A percentile compares a stretch with the other conserved stretches of the same genome.
Evolutionary conservation across 164 flowering plant genomes (phyloP).

Genomic region (Magnolia kwangsiensis): DNA sequence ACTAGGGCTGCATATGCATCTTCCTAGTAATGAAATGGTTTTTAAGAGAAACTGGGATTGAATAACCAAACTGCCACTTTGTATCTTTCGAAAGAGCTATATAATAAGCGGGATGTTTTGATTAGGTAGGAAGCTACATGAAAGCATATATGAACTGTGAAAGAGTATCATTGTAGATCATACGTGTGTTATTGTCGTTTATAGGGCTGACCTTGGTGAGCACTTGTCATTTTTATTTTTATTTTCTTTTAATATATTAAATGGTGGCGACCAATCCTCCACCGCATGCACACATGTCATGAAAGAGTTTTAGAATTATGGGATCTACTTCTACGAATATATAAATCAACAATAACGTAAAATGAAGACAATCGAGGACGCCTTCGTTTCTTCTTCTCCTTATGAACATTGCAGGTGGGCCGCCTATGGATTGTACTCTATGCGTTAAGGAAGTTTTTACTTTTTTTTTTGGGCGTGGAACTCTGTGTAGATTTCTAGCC

Average conservation of each 20-base stretch:
- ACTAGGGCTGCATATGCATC: background rate
- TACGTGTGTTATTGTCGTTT: background rate
- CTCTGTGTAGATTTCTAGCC: no score
- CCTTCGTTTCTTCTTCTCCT: no score
- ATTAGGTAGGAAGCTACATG: background rate
- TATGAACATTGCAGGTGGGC: no score
- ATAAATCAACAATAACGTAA: no score
- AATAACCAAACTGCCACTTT: background rate
- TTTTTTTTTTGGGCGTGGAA: no score
- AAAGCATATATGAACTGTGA: background rate
- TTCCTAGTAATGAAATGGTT: background rate
- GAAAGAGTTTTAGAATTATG: no score
- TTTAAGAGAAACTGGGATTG: background rate
- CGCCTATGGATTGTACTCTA: no score
- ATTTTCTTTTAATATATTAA: no score
- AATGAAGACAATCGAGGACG: no score
- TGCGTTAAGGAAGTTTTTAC: no score
- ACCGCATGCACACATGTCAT: background rate
- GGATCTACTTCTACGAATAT: no score
- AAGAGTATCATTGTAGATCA: background rate
- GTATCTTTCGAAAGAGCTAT: background rate
- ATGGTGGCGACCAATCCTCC: background rate
- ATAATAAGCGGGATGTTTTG: background rate
- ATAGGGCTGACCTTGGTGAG: background rate
- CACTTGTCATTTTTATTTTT: background rate